phyloP scores from a whole-genome alignment of 164 flowering plant genomes.

The Warburgia ugandensis region DNA sequence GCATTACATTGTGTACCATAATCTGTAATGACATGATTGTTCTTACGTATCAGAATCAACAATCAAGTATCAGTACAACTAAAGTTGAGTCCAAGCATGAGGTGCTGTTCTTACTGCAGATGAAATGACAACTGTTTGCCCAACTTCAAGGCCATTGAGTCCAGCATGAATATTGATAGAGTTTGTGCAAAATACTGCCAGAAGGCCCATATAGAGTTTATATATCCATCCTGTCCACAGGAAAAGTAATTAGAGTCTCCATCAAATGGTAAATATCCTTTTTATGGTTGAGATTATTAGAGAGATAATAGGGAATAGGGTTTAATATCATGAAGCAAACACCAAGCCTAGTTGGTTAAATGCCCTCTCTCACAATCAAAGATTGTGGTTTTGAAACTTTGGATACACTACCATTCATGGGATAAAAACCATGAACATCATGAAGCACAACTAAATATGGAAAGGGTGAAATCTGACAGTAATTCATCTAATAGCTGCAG shows the following conservation, averaged over 20 bases:
- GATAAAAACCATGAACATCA: not conserved
- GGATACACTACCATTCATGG: not conserved
- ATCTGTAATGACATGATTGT: conserved; percentile 43
- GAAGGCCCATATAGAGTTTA: conserved; percentile 81
- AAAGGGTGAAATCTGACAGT: too few relatives aligned
- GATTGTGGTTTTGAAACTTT: too few relatives aligned
- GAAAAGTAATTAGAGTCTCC: not conserved
- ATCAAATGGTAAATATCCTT: too few relatives aligned
- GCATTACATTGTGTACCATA: conserved; percentile 87
- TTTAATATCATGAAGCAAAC: too few relatives aligned
- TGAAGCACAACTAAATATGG: too few relatives aligned
- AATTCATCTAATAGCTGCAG: too few relatives aligned
- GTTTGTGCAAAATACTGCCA: conserved; percentile 97
- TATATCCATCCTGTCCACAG: conserved; percentile 67
- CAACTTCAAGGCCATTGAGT: conserved; percentile 96
- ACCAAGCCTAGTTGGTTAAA: too few relatives aligned
- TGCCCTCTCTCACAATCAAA: too few relatives aligned
- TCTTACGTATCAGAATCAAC: conserved; percentile 8
- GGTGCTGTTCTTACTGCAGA: conserved; percentile 64
- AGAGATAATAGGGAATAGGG: too few relatives aligned
- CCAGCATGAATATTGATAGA: conserved; percentile 99
- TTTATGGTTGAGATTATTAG: too few relatives aligned
- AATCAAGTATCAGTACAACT: not conserved
- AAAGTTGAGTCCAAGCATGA: conserved; percentile 5
- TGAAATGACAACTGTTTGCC: conserved; percentile 91